Percentiles rank a stretch among this genome's conserved stretches.
These are phyloP conservation scores for Macrophomina tecta DNA, from an alignment of 2,329 filamentous ascomycete species.

Conservation along the genomic window DNA sequence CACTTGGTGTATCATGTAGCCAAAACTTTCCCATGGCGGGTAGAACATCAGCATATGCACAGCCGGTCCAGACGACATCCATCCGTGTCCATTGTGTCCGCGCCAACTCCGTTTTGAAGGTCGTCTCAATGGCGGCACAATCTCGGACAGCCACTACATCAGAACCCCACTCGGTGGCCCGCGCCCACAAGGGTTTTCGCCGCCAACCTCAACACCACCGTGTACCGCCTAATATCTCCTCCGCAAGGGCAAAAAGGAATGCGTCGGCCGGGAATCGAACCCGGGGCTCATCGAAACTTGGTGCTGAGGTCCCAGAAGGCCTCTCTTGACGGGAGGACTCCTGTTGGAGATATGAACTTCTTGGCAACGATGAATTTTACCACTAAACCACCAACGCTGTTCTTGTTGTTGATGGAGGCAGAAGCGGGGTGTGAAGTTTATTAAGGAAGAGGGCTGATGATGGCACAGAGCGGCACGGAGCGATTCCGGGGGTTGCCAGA, in stretches of 20 bases:
- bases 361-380: slow-evolving; percentile 22
- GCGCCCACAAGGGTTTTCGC: not conserved
- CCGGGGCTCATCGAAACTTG: slow-evolving; percentile 19
- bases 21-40: too few species aligned
- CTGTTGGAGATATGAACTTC: not conserved
- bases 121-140: not conserved
- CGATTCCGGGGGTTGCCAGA: too few species aligned
- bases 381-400: slow-evolving; percentile 14
- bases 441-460: too few species aligned
- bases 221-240: not conserved
- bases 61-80: too few species aligned
- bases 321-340: not conserved
- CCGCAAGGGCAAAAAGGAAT: not conserved
- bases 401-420: not conserved
- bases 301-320: not conserved
- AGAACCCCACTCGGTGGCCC: not conserved
- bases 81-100: not conserved
- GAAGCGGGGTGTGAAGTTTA: not conserved
- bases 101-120: not conserved
- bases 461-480: too few species aligned
- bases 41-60: too few species aligned
- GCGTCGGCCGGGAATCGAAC: slow-evolving; percentile 26
- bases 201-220: not conserved
- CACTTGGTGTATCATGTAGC: too few species aligned
- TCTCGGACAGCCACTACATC: not conserved